Conservation (phyloP, 805 yeast species). For the Saccharomycopsis synnaedendra region DNA sequence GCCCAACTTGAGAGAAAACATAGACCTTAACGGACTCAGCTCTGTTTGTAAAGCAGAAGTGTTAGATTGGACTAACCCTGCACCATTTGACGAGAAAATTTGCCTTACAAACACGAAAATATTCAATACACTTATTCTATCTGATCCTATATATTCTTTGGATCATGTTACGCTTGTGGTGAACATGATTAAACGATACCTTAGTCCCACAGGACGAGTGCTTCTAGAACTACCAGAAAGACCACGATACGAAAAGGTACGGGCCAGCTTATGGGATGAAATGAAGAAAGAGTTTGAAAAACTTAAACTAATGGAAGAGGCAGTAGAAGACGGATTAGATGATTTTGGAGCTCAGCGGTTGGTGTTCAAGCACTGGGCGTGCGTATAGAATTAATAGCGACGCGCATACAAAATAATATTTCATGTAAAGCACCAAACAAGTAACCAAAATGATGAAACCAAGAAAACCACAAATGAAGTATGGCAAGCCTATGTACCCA, state of each 20-base stretch:
- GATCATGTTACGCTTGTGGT: slow-evolving; percentile 70
- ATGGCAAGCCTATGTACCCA: too few relatives aligned
- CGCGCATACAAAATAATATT: too few relatives aligned
- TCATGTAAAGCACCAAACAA: too few relatives aligned
- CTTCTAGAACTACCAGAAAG: slow-evolving; percentile 72
- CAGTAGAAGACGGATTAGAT: slow-evolving; percentile 57
- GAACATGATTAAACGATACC: slow-evolving; percentile 37
- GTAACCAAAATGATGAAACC: too few relatives aligned
- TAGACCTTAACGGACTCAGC: slow-evolving; percentile 35
- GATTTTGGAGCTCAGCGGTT: slow-evolving; percentile 74
- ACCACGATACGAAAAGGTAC: slow-evolving; percentile 48
- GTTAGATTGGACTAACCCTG: slow-evolving; percentile 72
- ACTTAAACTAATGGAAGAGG: slow-evolving; percentile 26
- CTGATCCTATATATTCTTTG: slow-evolving; percentile 84
- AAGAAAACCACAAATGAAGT: too few relatives aligned
- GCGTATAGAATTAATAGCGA: neutral
- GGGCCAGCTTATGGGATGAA: slow-evolving; percentile 48
- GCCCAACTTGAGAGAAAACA: slow-evolving; percentile 52
- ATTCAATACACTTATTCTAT: slow-evolving; percentile 54
- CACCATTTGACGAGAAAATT: slow-evolving; percentile 21
- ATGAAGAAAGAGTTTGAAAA: slow-evolving; percentile 24
- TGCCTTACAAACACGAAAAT: slow-evolving; percentile 15
- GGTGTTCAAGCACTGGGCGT: slow-evolving; percentile 27
- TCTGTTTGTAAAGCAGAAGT: slow-evolving; percentile 28
- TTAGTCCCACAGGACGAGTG: slow-evolving; percentile 31